Conservation (phyloP, 2,329 filamentous ascomycete genomes). For the Fusarium torreyae region DNA sequence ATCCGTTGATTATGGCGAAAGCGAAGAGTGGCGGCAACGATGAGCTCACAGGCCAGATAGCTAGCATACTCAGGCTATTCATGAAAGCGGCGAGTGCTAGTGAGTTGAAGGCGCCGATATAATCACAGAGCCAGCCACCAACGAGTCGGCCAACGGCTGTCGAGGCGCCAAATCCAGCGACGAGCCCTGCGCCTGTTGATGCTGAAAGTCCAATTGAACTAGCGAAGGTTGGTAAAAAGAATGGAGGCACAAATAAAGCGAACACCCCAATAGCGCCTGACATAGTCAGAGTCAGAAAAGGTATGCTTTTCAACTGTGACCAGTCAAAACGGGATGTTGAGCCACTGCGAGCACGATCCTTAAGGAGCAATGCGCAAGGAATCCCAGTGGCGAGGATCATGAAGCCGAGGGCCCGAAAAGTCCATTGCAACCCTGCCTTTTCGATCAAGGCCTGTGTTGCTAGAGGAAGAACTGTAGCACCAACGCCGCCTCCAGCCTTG, state of each 20-base stretch:
- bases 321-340: constrained; percentile 13
- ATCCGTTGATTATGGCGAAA: constrained; percentile 11
- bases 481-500: constrained; percentile 18
- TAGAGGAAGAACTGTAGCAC: not conserved
- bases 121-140: constrained; percentile 5
- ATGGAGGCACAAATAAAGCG: constrained; percentile 2
- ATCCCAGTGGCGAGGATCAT: not conserved
- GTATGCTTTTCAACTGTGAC: constrained; percentile 9
- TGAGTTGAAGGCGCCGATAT: constrained; percentile 12
- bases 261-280: constrained; percentile 12
- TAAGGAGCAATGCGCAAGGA: not conserved
- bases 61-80: not conserved
- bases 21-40: not conserved
- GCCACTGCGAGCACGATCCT: not conserved
- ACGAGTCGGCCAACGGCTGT: constrained; percentile 1
- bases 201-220: not conserved
- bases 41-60: constrained; percentile 12
- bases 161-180: not conserved
- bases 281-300: not conserved
- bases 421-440: constrained; percentile 7
- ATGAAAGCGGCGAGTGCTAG: not conserved
- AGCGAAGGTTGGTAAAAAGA: not conserved
- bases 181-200: not conserved
- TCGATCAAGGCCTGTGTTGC: not conserved
- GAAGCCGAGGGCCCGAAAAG: not conserved